A percentile compares a stretch with the other conserved stretches of the same genome.
phyloP scores from a whole-genome alignment of 257 asterid species.

The Ilex asprella region DNA sequence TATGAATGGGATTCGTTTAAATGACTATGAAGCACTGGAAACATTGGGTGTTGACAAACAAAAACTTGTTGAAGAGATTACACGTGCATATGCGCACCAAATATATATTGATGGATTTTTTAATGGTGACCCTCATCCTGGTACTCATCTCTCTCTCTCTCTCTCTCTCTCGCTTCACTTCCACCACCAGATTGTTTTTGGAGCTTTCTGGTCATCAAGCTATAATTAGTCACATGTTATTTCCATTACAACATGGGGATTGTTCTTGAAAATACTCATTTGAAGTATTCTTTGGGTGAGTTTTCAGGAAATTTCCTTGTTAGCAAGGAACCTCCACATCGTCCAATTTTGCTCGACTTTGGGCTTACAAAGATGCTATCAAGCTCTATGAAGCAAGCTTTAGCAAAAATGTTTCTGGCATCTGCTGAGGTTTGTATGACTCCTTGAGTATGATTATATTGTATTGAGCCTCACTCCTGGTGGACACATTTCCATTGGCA shows the following conservation, averaged over 20 bases:
- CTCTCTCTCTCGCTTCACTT: neutral
- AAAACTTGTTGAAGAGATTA: slow-evolving; percentile 90
- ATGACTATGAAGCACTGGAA: slow-evolving; percentile 66
- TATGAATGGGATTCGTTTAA: slow-evolving; percentile 92
- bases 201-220: neutral
- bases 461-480: too few relatives aligned
- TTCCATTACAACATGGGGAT: neutral
- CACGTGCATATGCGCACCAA: slow-evolving; percentile 98
- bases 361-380: slow-evolving; percentile 89
- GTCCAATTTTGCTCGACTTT: slow-evolving; percentile 87
- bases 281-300: neutral
- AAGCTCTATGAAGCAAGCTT: slow-evolving; percentile 68
- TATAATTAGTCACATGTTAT: neutral
- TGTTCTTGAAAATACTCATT: neutral
- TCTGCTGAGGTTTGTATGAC: slow-evolving; percentile 80
- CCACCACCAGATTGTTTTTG: neutral
- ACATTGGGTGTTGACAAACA: slow-evolving; percentile 84
- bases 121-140: slow-evolving; percentile 99
- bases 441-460: slow-evolving; percentile 2
- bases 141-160: slow-evolving; percentile 25
- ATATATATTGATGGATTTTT: slow-evolving; percentile 95
- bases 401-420: slow-evolving; percentile 96
- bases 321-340: slow-evolving; percentile 92
- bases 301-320: slow-evolving; percentile 83
- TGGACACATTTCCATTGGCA: too few relatives aligned